These are phyloP conservation scores for Takashimella koratensis DNA, from an alignment of 1,284 basidiomycete genomes.

Conservation along the genomic window DNA sequence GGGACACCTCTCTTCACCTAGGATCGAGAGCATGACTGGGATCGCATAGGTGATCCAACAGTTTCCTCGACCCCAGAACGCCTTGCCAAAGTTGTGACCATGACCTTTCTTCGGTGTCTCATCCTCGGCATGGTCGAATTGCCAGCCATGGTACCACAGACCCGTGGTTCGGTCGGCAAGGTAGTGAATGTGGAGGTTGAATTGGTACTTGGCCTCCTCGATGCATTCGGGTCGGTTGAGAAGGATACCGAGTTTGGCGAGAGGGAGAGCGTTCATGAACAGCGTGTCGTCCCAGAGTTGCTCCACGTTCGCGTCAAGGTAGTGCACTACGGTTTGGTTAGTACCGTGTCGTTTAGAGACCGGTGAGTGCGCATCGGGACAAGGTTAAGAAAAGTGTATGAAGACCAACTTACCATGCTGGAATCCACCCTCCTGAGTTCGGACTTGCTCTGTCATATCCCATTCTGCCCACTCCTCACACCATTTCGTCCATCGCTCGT, in stretches of 20 bases:
- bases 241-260: constrained; percentile 61
- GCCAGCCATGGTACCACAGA: constrained; percentile 51
- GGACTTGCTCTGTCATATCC: constrained; percentile 58
- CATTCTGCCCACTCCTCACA: constrained; percentile 60
- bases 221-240: constrained; percentile 57
- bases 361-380: too few species aligned
- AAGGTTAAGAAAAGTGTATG: too few species aligned
- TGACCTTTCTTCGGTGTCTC: constrained; percentile 34
- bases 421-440: constrained; percentile 56
- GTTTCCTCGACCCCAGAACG: constrained; percentile 59
- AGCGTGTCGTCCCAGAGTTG: constrained; percentile 62
- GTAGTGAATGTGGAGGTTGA: constrained; percentile 53
- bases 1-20: not conserved
- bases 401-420: constrained; percentile 51
- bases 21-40: constrained; percentile 7
- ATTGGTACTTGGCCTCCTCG: constrained; percentile 61
- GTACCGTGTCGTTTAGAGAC: constrained; percentile 49
- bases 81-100: constrained; percentile 50
- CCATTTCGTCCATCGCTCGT: constrained; percentile 8
- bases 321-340: constrained; percentile 2
- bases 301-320: constrained; percentile 1
- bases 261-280: constrained; percentile 58
- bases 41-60: constrained; percentile 50
- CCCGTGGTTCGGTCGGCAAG: constrained; percentile 39
- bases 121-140: constrained; percentile 18